phyloP scores from a whole-genome alignment of 2,329 filamentous ascomycete genomes.

The Colletotrichum noveboracense region DNA sequence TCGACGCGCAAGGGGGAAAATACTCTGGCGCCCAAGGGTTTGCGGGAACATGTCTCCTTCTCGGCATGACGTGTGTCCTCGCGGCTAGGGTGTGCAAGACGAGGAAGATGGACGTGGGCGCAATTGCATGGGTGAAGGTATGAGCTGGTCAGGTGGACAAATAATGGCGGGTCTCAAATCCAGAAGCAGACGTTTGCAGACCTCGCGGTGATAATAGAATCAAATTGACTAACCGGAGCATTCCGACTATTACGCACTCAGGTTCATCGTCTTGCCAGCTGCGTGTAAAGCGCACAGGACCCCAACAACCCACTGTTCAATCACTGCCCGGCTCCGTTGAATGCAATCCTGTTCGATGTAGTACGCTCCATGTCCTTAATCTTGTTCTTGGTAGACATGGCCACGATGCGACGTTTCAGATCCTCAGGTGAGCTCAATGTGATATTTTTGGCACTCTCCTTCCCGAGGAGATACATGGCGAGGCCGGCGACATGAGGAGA shows the following conservation, averaged over 20 bases:
- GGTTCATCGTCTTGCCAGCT: not conserved
- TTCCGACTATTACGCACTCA: not conserved
- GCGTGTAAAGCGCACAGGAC: not conserved
- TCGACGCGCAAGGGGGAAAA: conserved; percentile 26
- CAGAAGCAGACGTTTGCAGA: not conserved
- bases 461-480: conserved; percentile 21
- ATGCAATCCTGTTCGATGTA: conserved; percentile 58
- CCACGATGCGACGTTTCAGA: conserved; percentile 52
- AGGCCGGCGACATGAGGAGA: conserved; percentile 24
- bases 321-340: conserved; percentile 48
- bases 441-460: conserved; percentile 36
- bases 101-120: conserved; percentile 1
- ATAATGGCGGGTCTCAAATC: not conserved
- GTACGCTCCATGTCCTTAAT: conserved; percentile 44
- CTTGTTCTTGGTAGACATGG: conserved; percentile 44
- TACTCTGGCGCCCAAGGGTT: conserved; percentile 28
- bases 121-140: conserved; percentile 2
- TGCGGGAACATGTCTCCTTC: conserved; percentile 16
- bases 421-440: conserved; percentile 41
- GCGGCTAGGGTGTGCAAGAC: conserved; percentile 18
- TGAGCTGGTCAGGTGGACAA: not conserved
- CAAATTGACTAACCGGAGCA: not conserved
- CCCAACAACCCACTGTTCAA: not conserved
- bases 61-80: conserved; percentile 20
- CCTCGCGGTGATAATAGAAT: not conserved